Percentiles rank a stretch among this genome's conserved stretches.
Evolutionary conservation across 768 basidiomycete species (phyloP).

Genomic region (Mycena belliarum): DNA sequence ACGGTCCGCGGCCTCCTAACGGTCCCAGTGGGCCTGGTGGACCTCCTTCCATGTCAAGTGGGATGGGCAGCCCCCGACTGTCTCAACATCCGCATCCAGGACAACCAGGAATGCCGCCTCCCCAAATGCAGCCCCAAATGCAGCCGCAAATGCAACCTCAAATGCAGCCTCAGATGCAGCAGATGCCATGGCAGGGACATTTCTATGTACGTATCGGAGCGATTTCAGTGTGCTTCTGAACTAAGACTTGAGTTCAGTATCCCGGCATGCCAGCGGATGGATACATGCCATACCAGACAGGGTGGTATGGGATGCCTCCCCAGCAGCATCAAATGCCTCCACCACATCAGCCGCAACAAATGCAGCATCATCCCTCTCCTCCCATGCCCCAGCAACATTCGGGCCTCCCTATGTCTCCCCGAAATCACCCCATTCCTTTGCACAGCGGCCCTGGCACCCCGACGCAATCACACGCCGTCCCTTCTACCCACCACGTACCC

Average conservation of each 20-base stretch:
- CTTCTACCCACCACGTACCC: slow-evolving; percentile 38
- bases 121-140: slow-evolving; percentile 40
- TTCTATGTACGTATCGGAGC: slow-evolving; percentile 57
- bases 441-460: slow-evolving; percentile 61
- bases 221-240: not conserved
- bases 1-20: slow-evolving; percentile 53
- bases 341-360: slow-evolving; percentile 44
- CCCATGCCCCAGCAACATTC: slow-evolving; percentile 46
- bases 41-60: slow-evolving; percentile 49
- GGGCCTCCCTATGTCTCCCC: slow-evolving; percentile 69
- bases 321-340: slow-evolving; percentile 37
- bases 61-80: slow-evolving; percentile 64
- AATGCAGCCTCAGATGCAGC: slow-evolving; percentile 36
- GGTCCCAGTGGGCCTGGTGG: slow-evolving; percentile 58
- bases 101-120: slow-evolving; percentile 54
- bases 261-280: slow-evolving; percentile 40
- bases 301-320: slow-evolving; percentile 40
- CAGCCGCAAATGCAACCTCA: slow-evolving; percentile 30
- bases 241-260: slow-evolving; percentile 35
- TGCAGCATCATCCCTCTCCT: slow-evolving; percentile 51
- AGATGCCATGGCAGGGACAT: slow-evolving; percentile 32
- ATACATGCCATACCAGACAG: slow-evolving; percentile 43
- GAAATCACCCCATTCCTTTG: slow-evolving; percentile 50
- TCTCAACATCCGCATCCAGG: slow-evolving; percentile 59
- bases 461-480: slow-evolving; percentile 60